Percentiles rank a stretch among this genome's conserved stretches.
phyloP scores from a whole-genome alignment of 257 asterid genomes.

The Solanum pimpinellifolium region DNA sequence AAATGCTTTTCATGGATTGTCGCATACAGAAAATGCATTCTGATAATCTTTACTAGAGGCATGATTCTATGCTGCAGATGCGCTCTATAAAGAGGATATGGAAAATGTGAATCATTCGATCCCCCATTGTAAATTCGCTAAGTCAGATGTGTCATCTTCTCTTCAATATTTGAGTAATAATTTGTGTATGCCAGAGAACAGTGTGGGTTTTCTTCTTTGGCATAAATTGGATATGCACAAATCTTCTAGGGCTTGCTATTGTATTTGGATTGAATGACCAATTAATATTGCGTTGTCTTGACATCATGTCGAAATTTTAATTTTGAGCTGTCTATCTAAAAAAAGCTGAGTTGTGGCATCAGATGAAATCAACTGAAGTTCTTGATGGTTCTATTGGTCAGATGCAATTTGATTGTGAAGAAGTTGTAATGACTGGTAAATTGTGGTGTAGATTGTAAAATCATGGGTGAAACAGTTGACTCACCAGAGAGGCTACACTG shows the following conservation, averaged over 20 bases:
- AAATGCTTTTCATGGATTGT: neutral
- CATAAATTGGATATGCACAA: neutral
- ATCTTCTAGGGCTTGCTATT: neutral
- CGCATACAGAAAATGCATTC: neutral
- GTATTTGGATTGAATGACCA: neutral
- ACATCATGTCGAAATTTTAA: neutral
- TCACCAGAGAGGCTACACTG: conserved; percentile 26
- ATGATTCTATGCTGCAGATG: neutral
- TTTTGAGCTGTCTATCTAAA: neutral
- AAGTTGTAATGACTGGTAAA: neutral
- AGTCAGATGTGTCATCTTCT: neutral
- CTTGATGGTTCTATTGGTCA: conserved; percentile 10
- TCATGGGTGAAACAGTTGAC: conserved; percentile 26
- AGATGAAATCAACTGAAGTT: neutral
- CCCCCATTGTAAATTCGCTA: neutral
- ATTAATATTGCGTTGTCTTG: neutral
- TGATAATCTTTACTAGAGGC: neutral
- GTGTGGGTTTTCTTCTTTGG: neutral
- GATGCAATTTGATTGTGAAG: neutral
- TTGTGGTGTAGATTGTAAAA: conserved; percentile 22
- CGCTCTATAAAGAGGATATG: neutral
- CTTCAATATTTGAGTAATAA: neutral
- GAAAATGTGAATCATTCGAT: neutral
- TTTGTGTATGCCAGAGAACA: neutral
- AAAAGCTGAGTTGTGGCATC: neutral